phyloP scores from a whole-genome alignment of 208 protist species.

The Crithidia acanthocephali region DNA sequence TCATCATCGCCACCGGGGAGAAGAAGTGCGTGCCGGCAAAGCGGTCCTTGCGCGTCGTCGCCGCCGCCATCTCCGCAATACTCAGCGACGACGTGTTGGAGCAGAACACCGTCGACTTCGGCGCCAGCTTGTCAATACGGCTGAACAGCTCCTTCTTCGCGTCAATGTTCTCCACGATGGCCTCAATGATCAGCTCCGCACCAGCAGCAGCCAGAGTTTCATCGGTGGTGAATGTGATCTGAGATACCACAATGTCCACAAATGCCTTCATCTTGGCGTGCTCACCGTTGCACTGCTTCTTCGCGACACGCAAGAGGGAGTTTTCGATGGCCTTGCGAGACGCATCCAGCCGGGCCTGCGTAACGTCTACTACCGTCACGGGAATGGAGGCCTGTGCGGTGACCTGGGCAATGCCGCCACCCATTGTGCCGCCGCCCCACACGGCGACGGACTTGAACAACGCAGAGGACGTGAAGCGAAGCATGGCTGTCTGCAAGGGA shows the following conservation, averaged over 20 bases:
- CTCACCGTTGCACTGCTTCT: conserved; percentile 66
- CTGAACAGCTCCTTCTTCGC: conserved; percentile 64
- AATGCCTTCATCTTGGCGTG: conserved; percentile 45
- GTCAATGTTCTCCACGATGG: conserved; percentile 69
- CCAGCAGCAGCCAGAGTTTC: conserved; percentile 38
- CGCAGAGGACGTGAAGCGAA: conserved; percentile 24
- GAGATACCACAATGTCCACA: conserved; percentile 41
- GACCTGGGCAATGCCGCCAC: conserved; percentile 74
- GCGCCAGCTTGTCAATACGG: conserved; percentile 54
- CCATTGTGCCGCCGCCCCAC: conserved; percentile 78
- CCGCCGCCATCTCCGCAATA: conserved; percentile 65
- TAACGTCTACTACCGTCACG: conserved; percentile 66
- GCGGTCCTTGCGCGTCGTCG: conserved; percentile 55
- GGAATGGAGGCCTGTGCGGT: conserved; percentile 48
- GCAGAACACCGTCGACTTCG: conserved; percentile 76
- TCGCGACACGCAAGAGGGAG: conserved; percentile 56
- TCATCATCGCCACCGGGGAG: conserved; percentile 91
- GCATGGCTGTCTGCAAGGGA: conserved; percentile 5
- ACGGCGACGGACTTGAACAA: conserved; percentile 56
- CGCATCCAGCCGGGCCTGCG: conserved; percentile 53
- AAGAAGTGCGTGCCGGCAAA: conserved; percentile 93
- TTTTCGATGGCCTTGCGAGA: conserved; percentile 56
- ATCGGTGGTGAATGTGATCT: conserved; percentile 71
- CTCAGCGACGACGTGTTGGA: conserved; percentile 88
- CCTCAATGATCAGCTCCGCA: conserved; percentile 70